Percentiles rank a stretch among this genome's conserved stretches.
Evolutionary conservation across 208 protist genomes (phyloP).

Genomic region (Leishmania mexicana): DNA sequence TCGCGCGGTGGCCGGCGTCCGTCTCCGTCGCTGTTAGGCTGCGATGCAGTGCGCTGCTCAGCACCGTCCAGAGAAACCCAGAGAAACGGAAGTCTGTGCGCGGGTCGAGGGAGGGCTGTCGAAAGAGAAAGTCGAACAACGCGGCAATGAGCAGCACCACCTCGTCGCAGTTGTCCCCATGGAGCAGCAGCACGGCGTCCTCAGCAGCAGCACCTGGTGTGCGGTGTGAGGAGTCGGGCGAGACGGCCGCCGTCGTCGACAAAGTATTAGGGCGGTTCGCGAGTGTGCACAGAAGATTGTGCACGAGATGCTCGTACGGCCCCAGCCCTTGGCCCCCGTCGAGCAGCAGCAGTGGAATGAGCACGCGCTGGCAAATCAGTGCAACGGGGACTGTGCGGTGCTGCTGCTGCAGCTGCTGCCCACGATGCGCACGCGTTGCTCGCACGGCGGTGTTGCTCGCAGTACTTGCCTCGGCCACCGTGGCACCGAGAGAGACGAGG

Average conservation of each 20-base stretch:
- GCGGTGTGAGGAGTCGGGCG: background rate
- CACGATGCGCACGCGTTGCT: background rate
- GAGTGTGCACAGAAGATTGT: conserved; percentile 30
- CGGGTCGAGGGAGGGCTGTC: conserved; percentile 25
- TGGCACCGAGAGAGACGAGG: conserved; percentile 14
- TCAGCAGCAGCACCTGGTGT: background rate
- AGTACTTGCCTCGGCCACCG: background rate
- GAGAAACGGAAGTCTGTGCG: conserved; percentile 68
- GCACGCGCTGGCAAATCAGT: conserved; percentile 66
- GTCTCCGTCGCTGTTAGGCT: conserved; percentile 39
- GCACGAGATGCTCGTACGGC: conserved; percentile 30
- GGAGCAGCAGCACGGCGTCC: background rate
- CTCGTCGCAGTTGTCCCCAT: conserved; percentile 43
- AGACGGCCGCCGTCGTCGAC: background rate
- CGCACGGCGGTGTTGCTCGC: background rate
- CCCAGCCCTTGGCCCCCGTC: conserved; percentile 35
- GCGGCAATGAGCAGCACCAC: conserved; percentile 74
- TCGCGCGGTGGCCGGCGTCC: conserved; percentile 66
- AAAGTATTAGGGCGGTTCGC: conserved; percentile 6
- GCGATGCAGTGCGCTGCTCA: conserved; percentile 51
- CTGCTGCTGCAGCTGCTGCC: background rate
- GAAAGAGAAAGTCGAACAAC: conserved; percentile 88
- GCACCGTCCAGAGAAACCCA: conserved; percentile 60
- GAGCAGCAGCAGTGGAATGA: conserved; percentile 71
- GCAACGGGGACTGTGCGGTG: conserved; percentile 29